phyloP scores from a whole-genome alignment of 495 filamentous ascomycete species.

The Neurospora pannonica region DNA sequence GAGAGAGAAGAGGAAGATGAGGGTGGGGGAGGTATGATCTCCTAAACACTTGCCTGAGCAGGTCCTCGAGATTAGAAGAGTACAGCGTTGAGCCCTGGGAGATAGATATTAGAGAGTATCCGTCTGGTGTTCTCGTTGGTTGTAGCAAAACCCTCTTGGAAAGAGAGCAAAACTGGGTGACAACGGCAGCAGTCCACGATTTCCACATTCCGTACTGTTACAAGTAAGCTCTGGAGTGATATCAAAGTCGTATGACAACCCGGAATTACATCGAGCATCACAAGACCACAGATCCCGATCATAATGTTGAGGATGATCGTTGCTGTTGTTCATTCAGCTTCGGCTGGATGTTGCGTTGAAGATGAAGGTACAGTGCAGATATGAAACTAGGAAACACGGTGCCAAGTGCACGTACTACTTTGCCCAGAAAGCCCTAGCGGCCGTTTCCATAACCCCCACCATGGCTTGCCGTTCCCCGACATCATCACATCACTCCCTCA shows the following conservation, averaged over 20 bases:
- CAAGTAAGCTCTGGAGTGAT: too few species aligned
- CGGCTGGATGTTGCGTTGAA: neutral
- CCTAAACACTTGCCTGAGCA: neutral
- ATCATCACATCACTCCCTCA: slow-evolving; percentile 13
- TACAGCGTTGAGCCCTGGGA: neutral
- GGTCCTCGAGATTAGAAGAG: neutral
- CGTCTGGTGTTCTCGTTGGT: too few species aligned
- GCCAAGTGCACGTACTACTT: neutral
- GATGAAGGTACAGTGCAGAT: neutral
- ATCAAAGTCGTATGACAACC: too few species aligned
- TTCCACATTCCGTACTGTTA: too few species aligned
- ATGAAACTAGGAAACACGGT: neutral
- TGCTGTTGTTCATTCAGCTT: neutral
- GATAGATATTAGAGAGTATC: neutral
- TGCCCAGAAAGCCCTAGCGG: neutral
- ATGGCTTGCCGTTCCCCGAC: slow-evolving; percentile 14
- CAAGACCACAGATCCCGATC: neutral
- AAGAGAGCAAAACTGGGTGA: too few species aligned
- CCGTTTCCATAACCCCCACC: slow-evolving; percentile 19
- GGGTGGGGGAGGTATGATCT: neutral
- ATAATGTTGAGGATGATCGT: neutral
- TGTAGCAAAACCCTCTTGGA: too few species aligned
- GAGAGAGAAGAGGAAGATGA: slow-evolving; percentile 8
- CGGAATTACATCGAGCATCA: too few species aligned
- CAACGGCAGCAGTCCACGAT: too few species aligned